These are phyloP conservation scores for Fusarium oligoseptatum DNA, from an alignment of 2,329 filamentous ascomycete species.

Conservation along the genomic window DNA sequence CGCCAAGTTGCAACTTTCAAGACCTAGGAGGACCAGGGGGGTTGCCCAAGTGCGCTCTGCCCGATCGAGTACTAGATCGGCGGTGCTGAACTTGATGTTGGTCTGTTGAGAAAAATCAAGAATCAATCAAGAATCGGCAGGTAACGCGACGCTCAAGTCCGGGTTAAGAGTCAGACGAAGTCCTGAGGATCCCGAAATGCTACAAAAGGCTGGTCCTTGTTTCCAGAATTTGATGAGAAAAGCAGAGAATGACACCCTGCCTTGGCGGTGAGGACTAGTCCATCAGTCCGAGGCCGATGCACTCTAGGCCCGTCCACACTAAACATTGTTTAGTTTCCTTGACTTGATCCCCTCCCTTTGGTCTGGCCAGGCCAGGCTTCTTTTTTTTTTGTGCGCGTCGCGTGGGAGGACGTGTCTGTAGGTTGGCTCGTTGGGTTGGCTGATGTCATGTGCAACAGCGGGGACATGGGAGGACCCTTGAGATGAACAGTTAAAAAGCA, in stretches of 20 bases:
- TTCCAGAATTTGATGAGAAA: slow-evolving; percentile 35
- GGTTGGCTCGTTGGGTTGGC: neutral
- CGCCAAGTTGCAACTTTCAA: slow-evolving; percentile 26
- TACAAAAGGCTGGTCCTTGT: slow-evolving; percentile 2
- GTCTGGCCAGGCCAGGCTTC: neutral
- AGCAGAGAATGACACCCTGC: slow-evolving; percentile 22
- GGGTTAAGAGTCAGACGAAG: neutral
- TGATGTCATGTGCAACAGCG: slow-evolving; percentile 40
- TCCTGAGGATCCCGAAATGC: neutral
- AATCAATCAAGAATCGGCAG: slow-evolving; percentile 20
- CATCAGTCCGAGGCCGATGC: slow-evolving; percentile 7
- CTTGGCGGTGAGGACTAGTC: slow-evolving; percentile 34
- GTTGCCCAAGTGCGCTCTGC: slow-evolving; percentile 7
- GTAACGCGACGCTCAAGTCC: neutral
- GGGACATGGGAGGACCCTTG: slow-evolving; percentile 19
- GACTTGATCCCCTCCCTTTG: neutral
- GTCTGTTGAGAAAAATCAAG: slow-evolving; percentile 26
- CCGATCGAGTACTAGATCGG: slow-evolving; percentile 17
- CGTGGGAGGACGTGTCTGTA: slow-evolving; percentile 16
- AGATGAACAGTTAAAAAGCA: slow-evolving; percentile 10
- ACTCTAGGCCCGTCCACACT: slow-evolving; percentile 9
- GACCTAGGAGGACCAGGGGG: slow-evolving; percentile 12
- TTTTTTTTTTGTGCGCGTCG: slow-evolving; percentile 14
- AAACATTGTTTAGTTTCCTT: neutral
- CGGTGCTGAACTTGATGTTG: slow-evolving; percentile 20